Evolutionary conservation across 2,329 filamentous ascomycete species (phyloP), one percentile per base, ranked within the genome.

Genomic region (Colletotrichum aenigma): DNA sequence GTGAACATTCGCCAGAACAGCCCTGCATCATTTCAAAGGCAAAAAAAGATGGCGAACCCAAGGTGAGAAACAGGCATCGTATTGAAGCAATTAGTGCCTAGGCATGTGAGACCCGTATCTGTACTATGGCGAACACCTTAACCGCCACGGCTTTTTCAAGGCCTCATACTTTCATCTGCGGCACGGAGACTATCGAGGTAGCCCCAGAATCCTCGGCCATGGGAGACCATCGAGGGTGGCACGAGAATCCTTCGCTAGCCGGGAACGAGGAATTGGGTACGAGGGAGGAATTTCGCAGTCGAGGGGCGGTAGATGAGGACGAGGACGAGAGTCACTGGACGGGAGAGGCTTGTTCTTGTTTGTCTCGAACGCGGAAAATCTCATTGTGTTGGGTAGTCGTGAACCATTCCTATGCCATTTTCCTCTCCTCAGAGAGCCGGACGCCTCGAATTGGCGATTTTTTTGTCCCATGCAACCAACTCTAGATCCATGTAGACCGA

Each of bases 81-180:
- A 69, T 75, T 68, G 62, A 48, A 32, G 9, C n/a, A 56, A 18
- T 60, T 60, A 12, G 32, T 66, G 12, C 72, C 74, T 65, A 74
- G 62, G 76, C 52, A 87, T 92, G 89, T 92, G 80, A 87, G 89
- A 87, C 90, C 90, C 89, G 91, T 92, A 92, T 92, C 91, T 92
- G 91, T 92, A 90, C 91, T 87, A 87, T 89, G 86, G 85, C 86
- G 87, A 85, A 84, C 80, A 80, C 81, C 90, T 92, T 84, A 83
- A 85, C 82, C 85, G 87, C 86, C 87, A 90, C 89, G 83, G 90
- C 90, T 92, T 92, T 91, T 91, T 88, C 85, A 87, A 89, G 88
- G 89, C 87, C 89, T 87, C 43, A 52, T 52, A 52, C 76, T 75
- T 90, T 81, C 82, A 90, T 92, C 87, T 92, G 85, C 90, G 90